These are phyloP conservation scores for Desmodesmus armatus DNA, from an alignment of 139 green algal species.

Conservation along the genomic window DNA sequence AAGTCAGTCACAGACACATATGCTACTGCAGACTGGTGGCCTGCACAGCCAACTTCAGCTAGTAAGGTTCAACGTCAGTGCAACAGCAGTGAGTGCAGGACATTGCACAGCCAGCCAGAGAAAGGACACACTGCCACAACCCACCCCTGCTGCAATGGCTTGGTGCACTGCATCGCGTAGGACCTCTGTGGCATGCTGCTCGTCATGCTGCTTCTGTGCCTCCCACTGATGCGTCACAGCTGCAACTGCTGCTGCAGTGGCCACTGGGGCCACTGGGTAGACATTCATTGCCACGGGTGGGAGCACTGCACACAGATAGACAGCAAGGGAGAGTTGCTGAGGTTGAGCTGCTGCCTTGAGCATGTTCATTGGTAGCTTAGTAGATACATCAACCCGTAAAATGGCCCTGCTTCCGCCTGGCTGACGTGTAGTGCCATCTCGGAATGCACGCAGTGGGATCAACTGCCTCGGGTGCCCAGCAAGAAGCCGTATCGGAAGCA, in stretches of 20 bases:
- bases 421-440: no score
- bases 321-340: background rate
- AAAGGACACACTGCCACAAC: background rate
- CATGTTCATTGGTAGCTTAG: no score
- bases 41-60: no score
- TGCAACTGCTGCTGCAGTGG: conserved; percentile 50
- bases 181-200: conserved; percentile 42
- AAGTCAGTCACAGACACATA: no score
- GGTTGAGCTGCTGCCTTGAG: background rate
- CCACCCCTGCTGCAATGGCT: conserved; percentile 15
- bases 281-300: conserved; percentile 39
- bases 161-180: conserved; percentile 27
- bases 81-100: no score
- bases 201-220: conserved; percentile 53
- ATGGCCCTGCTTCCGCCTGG: no score
- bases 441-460: no score
- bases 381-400: no score
- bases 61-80: no score
- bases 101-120: background rate
- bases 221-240: conserved; percentile 56
- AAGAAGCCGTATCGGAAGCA: no score
- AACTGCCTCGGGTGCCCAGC: no score
- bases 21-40: no score
- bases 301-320: background rate
- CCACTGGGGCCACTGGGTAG: conserved; percentile 45